A percentile compares a stretch with the other conserved stretches of the same genome.
Conservation (phyloP, 441 rosid genomes). For the Mallotus japonicus region DNA sequence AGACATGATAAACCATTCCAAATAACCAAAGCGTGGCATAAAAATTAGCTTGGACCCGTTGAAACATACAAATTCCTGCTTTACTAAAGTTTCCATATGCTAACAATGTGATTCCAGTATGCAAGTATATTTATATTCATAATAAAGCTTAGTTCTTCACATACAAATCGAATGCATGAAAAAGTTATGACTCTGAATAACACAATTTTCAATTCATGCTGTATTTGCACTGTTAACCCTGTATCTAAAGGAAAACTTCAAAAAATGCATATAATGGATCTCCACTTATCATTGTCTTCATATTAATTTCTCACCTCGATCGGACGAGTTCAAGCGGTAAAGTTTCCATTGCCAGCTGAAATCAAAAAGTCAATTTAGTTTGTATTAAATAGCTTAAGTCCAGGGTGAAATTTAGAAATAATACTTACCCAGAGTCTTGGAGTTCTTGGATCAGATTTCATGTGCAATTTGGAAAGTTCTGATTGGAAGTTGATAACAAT, state of each 20-base stretch:
- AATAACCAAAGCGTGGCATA: no score
- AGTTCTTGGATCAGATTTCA: slow-evolving; percentile 74
- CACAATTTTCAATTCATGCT: no score
- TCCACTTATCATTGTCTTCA: background rate
- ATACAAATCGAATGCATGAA: background rate
- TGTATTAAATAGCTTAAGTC: slow-evolving; percentile 6
- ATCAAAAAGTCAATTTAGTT: slow-evolving; percentile 25
- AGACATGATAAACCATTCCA: no score
- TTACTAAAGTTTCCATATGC: background rate
- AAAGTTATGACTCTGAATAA: no score
- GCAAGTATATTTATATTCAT: background rate
- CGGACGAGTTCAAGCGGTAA: slow-evolving; percentile 79
- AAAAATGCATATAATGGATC: background rate
- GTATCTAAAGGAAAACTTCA: background rate
- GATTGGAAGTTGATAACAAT: slow-evolving; percentile 68
- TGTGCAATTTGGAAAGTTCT: slow-evolving; percentile 56
- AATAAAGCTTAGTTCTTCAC: background rate
- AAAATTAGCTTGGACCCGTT: no score
- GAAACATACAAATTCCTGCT: no score
- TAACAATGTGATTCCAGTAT: background rate
- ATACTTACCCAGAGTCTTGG: slow-evolving; percentile 86
- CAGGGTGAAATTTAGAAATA: slow-evolving; percentile 2
- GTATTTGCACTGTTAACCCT: background rate
- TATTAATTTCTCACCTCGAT: slow-evolving; percentile 38
- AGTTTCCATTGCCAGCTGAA: slow-evolving; percentile 77